phyloP scores from a whole-genome alignment of 768 basidiomycete species.

The Rhodocollybia butyracea region DNA sequence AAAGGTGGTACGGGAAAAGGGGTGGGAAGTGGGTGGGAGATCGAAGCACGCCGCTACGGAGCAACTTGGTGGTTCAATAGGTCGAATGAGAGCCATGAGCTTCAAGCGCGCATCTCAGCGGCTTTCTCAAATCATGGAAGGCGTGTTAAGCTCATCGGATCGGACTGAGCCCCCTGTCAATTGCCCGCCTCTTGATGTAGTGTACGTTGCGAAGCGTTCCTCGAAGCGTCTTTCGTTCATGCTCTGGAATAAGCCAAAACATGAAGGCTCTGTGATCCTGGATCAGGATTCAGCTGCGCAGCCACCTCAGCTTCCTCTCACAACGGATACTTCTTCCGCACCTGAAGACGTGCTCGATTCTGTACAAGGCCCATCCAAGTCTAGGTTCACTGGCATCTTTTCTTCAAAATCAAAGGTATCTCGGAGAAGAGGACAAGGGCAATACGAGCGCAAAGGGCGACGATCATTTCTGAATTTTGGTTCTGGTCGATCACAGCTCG shows the following conservation, averaged over 20 bases:
- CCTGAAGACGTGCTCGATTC: neutral
- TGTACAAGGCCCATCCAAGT: too few species aligned
- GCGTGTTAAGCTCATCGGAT: neutral
- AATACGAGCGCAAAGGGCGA: neutral
- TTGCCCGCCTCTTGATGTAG: neutral
- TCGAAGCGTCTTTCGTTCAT: neutral
- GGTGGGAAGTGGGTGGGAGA: neutral
- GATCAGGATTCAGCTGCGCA: neutral
- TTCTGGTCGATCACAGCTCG: neutral
- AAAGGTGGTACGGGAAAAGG: slow-evolving; percentile 8
- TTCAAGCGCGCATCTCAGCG: neutral
- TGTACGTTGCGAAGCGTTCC: neutral
- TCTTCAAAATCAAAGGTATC: neutral
- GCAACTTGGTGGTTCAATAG: neutral
- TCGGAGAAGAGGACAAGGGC: neutral
- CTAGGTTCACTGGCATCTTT: too few species aligned
- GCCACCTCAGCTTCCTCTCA: neutral
- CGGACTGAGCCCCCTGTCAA: neutral
- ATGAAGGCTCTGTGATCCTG: neutral
- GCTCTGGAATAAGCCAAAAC: neutral
- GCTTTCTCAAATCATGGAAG: neutral
- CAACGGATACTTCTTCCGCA: too few species aligned
- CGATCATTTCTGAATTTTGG: neutral
- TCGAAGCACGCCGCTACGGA: neutral
- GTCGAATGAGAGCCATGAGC: neutral